Conservation (phyloP, 371 early-diverging fungal species). For the Mortierella sp. region DNA sequence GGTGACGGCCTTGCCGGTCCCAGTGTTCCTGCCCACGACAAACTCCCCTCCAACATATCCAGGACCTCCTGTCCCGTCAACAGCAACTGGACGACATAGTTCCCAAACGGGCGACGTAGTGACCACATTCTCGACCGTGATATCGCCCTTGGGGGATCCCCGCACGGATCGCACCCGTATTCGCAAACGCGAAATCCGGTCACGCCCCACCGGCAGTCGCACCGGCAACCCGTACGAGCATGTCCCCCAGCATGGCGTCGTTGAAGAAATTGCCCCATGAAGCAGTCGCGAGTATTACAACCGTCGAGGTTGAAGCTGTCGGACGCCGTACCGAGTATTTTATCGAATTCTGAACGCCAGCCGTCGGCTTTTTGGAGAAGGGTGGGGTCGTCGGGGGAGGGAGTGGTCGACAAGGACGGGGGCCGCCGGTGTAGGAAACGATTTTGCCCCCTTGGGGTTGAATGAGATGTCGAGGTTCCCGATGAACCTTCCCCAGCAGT, state of each 20-base stretch:
- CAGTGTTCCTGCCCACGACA: slow-evolving; percentile 19
- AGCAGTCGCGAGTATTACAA: slow-evolving; percentile 62
- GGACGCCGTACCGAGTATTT: slow-evolving; percentile 57
- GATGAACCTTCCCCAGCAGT: slow-evolving; percentile 32
- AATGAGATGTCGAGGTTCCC: slow-evolving; percentile 73
- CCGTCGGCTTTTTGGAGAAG: slow-evolving; percentile 51
- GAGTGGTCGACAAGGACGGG: slow-evolving; percentile 68
- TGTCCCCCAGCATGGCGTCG: slow-evolving; percentile 62
- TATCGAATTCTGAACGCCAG: slow-evolving; percentile 63
- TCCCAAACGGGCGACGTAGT: slow-evolving; percentile 68
- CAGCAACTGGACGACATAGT: slow-evolving; percentile 57
- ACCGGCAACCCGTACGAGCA: background rate
- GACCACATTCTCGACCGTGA: slow-evolving; percentile 63
- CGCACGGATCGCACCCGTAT: slow-evolving; percentile 69
- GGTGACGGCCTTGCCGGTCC: slow-evolving; percentile 40
- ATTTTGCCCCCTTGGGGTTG: slow-evolving; percentile 65
- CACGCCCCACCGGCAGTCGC: background rate
- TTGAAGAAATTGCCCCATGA: slow-evolving; percentile 66
- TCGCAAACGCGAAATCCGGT: slow-evolving; percentile 57
- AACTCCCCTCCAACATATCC: slow-evolving; percentile 56
- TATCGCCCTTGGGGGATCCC: slow-evolving; percentile 58
- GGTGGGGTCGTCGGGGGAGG: slow-evolving; percentile 57
- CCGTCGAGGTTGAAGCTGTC: slow-evolving; percentile 43
- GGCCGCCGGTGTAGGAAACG: slow-evolving; percentile 60
- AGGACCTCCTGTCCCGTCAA: slow-evolving; percentile 61